Percentiles rank a stretch among this genome's conserved stretches.
phyloP scores from a whole-genome alignment of 176 grass and related monocot species.

The Ampelocalamus luodianensis region DNA sequence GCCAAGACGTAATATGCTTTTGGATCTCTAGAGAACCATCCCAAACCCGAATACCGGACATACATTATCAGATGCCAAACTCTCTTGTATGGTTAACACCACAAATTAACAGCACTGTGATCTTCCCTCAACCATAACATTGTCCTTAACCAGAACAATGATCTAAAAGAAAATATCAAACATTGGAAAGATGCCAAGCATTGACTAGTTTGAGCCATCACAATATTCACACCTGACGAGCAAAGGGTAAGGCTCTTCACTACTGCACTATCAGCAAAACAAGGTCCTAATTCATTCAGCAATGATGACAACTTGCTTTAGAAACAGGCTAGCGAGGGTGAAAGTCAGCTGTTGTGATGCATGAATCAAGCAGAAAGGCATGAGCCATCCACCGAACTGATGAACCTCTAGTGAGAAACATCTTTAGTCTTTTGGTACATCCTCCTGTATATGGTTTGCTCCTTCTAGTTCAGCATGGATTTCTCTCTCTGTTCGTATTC shows the following conservation, averaged over 20 bases:
- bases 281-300: not conserved
- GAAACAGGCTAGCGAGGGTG: not conserved
- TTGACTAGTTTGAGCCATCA: not conserved
- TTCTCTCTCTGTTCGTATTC: constrained; percentile 89
- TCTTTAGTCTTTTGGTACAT: constrained; percentile 76
- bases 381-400: not conserved
- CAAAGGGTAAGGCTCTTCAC: not conserved
- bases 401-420: constrained; percentile 14
- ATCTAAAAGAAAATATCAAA: constrained; percentile 2
- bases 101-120: not conserved
- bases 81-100: not conserved
- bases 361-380: not conserved
- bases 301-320: constrained; percentile 15
- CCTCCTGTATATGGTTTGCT: constrained; percentile 82
- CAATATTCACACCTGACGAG: too few species aligned
- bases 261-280: constrained; percentile 2
- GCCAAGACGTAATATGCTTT: not conserved
- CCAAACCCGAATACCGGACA: not conserved
- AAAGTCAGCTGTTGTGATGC: not conserved
- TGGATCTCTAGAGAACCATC: not conserved
- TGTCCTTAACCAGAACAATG: constrained; percentile 3
- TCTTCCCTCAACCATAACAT: not conserved
- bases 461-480: constrained; percentile 90
- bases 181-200: not conserved
- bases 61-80: not conserved